Evolutionary conservation across 139 green algal species (phyloP).

Genomic region (Chlamydomonas applanata): DNA sequence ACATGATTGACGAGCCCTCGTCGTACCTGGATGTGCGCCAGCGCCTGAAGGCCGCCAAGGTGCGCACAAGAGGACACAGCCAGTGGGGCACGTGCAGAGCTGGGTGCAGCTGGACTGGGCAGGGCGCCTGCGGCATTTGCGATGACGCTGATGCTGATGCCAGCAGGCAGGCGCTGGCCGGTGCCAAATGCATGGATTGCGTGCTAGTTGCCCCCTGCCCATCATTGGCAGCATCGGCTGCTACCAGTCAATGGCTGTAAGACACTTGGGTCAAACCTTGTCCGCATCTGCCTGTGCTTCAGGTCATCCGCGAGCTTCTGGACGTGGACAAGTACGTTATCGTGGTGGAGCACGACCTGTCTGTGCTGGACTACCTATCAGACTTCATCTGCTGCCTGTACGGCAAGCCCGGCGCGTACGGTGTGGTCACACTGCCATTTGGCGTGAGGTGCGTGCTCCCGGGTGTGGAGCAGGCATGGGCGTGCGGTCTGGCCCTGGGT

Average conservation of each 20-base stretch:
- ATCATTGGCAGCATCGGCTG: no score
- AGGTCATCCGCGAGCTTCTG: conserved; percentile 85
- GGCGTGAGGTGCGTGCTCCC: conserved; percentile 49
- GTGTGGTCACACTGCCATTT: conserved; percentile 98
- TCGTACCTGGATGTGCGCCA: conserved; percentile 98
- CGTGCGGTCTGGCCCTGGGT: neutral
- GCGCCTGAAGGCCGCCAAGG: conserved; percentile 89
- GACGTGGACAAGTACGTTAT: conserved; percentile 89
- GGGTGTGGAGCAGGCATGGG: neutral
- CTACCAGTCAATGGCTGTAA: no score
- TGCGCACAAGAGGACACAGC: conserved; percentile 13
- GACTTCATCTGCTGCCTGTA: conserved; percentile 99
- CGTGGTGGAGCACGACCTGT: conserved; percentile 95
- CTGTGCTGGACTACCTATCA: conserved; percentile 98
- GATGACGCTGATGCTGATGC: no score
- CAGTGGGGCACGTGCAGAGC: neutral
- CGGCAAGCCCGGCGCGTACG: conserved; percentile 96
- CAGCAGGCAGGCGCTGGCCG: no score
- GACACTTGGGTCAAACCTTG: no score
- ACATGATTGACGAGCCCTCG: conserved; percentile 99
- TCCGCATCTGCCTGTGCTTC: no score
- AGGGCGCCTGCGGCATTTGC: no score
- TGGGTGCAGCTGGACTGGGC: no score
- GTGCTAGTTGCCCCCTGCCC: no score
- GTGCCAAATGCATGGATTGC: no score